These are phyloP conservation scores for Trematosphaeria pertusa DNA, from an alignment of 2,329 filamentous ascomycete genomes.

Conservation along the genomic window DNA sequence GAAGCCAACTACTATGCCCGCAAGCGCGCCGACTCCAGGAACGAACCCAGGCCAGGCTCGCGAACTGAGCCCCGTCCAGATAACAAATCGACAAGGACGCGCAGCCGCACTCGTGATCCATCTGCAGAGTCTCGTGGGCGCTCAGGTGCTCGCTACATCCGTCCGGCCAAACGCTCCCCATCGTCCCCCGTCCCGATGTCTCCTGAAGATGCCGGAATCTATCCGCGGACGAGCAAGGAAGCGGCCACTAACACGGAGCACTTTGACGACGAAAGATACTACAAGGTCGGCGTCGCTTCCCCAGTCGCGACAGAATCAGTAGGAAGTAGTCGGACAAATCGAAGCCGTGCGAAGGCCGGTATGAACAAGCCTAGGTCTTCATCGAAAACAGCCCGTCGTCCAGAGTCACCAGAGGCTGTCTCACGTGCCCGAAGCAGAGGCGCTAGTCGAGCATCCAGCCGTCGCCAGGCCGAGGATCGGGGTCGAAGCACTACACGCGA, in stretches of 20 bases:
- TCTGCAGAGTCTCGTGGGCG: slow-evolving; percentile 78
- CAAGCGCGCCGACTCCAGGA: slow-evolving; percentile 45
- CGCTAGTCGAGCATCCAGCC: slow-evolving; percentile 46
- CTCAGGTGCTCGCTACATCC: slow-evolving; percentile 70
- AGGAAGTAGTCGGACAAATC: slow-evolving; percentile 41
- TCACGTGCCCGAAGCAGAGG: slow-evolving; percentile 35
- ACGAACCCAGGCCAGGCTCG: slow-evolving; percentile 56
- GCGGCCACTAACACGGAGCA: slow-evolving; percentile 52
- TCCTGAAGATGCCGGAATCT: slow-evolving; percentile 71
- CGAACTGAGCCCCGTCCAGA: slow-evolving; percentile 32
- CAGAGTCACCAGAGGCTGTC: slow-evolving; percentile 45
- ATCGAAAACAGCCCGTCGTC: slow-evolving; percentile 42
- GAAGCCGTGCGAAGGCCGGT: slow-evolving; percentile 42
- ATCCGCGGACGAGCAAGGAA: slow-evolving; percentile 55
- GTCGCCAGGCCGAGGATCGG: slow-evolving; percentile 39
- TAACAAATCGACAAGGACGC: slow-evolving; percentile 54
- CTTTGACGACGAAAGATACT: slow-evolving; percentile 57
- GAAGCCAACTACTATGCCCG: slow-evolving; percentile 69
- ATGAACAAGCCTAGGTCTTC: slow-evolving; percentile 45
- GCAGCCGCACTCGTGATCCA: slow-evolving; percentile 59
- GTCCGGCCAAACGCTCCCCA: slow-evolving; percentile 82
- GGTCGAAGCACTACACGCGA: slow-evolving; percentile 44
- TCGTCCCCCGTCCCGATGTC: slow-evolving; percentile 96
- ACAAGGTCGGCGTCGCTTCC: slow-evolving; percentile 49
- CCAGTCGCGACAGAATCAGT: slow-evolving; percentile 47